Evolutionary conservation across 2,329 filamentous ascomycete genomes (phyloP), one percentile per base, ranked within the genome.

Genomic region (Hymenoscyphus fructigenus): DNA sequence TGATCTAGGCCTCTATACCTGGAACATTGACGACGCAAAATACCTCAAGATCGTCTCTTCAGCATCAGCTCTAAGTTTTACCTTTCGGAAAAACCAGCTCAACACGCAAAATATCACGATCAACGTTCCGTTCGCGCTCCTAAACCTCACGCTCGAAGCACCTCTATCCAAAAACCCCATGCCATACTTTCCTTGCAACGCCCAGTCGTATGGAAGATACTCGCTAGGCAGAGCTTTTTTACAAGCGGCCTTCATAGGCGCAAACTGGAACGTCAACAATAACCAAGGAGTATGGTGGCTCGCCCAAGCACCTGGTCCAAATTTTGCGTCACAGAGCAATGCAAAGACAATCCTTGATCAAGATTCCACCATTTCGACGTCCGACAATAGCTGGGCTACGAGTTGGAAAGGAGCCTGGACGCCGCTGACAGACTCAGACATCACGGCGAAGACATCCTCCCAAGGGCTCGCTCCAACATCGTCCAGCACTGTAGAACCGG

Each of bases 191-290:
- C 69, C 69, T 15, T 70, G 68, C 62, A 62, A 66, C n/a, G 63
- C 66, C 4, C 50, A 64, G 58, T 55, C 59, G 10, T 20, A 56
- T 15, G 41, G 34, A 14, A 26, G 23, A 12, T 68, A 68, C 63
- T 61, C 59, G 6, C 71, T 79, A n/a, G 77, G 77, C 9, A 73
- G 76, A 34, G 74, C 75, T 5, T 79, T 79, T 67, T 67, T 78
- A 1, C 77, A 79, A 68, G 75, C 76, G 1, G 75, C 77, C 2
- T 79, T 78, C 61, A 58, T 78, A 2, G 76, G 73, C 7, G 67
- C 68, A 23, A 74, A 76, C 53, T 75, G 70, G 67, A 66, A 70
- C 38, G 71, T 57, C 17, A 62, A 64, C 32, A 60, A 64, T 20
- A 34, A 34, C 32, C 32, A 34, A 34, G 65, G 41, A 3, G 57